Base-by-base conservation (phyloP, 176 grass and related monocot species). In the Bolboschoenus planiculmis region DNA sequence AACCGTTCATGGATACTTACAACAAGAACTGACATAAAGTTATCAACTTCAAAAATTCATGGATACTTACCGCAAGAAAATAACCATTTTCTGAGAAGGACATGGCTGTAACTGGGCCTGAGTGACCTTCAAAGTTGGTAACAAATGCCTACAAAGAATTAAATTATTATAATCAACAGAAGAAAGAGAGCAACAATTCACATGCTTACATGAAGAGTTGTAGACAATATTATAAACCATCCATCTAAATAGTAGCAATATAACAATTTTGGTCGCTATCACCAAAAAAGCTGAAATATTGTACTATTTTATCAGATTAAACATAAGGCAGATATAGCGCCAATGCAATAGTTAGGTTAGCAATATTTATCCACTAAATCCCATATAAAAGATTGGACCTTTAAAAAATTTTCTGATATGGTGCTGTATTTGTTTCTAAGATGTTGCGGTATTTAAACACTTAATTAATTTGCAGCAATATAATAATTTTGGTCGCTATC, bases 21-120 rank as follows among this genome's bases (percentile, higher is more conserved):
- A 65, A 78, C 42, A 78, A 35, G 56, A 35, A 14, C 2, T 33
- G n/a, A 51, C 48, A 33, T 55, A 78, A 20, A 78, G 48, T 57
- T 42, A 21, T 79, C 31, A 55, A 39, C 51, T 79, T 58, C 15
- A 58, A 16, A 88, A 59, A 65, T 75, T 50, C 20, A 71, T 82
- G 68, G n/a, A 43, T 62, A 26, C 93, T 4, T 90, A 99, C 97
- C 86, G 97, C 97, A 80, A 99, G 89, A 83, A 99, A 99, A 86
- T 99, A 99, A 81, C 97, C 97, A 90, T 99, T 99, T 90, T 99
- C 97, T 55, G 97, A 99, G 68, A 99, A 99, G 18, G 97, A 96
- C 91, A 99, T 87, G 80, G 97, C 93, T 68, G 93, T 96, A 18
- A 99, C 97, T 68, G 91, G 80, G 81, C 97, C 97, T 24, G 82